phyloP scores from a whole-genome alignment of 2,329 filamentous ascomycete species.

The Monilinia fructigena region DNA sequence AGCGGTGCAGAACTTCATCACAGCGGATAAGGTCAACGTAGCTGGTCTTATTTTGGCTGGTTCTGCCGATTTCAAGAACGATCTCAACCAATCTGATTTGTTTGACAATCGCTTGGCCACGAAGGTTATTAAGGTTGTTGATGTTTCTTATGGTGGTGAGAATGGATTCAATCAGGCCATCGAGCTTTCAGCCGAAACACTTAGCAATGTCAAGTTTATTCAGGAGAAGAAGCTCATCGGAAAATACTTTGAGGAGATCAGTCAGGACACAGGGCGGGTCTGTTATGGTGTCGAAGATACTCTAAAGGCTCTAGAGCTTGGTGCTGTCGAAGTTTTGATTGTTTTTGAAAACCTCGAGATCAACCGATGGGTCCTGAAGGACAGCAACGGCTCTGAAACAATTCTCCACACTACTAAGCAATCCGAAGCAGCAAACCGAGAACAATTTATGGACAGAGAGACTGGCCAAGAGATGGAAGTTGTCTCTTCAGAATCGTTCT shows the following conservation, averaged over 20 bases:
- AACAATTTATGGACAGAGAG: slow-evolving; percentile 90
- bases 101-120: slow-evolving; percentile 87
- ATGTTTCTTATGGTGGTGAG: slow-evolving; percentile 97
- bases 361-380: slow-evolving; percentile 86
- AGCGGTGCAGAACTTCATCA: slow-evolving; percentile 98
- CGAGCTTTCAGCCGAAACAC: slow-evolving; percentile 88
- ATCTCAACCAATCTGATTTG: slow-evolving; percentile 94
- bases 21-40: slow-evolving; percentile 96
- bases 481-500: slow-evolving; percentile 80
- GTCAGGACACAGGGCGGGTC: slow-evolving; percentile 92
- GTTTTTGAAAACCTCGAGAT: slow-evolving; percentile 97
- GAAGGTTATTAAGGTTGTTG: slow-evolving; percentile 99
- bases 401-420: slow-evolving; percentile 85
- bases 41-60: slow-evolving; percentile 92
- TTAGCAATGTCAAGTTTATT: slow-evolving; percentile 99
- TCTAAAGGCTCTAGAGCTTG: slow-evolving; percentile 91
- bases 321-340: slow-evolving; percentile 90
- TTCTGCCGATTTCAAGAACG: slow-evolving; percentile 99
- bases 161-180: slow-evolving; percentile 99
- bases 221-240: slow-evolving; percentile 99
- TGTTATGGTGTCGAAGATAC: slow-evolving; percentile 99
- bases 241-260: slow-evolving; percentile 98
- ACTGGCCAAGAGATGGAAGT: slow-evolving; percentile 98
- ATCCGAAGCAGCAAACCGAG: slow-evolving; percentile 72
- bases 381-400: slow-evolving; percentile 67